phyloP scores from a whole-genome alignment of 257 asterid species.

The Gardenia jasminoides region DNA sequence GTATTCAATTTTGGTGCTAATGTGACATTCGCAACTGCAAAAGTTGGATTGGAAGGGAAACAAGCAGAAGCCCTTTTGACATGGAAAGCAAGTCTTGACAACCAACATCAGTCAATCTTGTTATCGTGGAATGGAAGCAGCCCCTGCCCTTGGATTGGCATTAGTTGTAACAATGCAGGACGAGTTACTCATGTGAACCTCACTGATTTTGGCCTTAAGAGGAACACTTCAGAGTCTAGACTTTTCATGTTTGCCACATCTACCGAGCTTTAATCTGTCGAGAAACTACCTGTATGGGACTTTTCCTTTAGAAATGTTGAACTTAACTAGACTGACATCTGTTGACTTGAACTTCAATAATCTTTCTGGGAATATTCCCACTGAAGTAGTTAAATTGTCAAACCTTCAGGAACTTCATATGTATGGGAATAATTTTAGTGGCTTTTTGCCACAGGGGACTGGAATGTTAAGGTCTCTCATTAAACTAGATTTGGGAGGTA shows the following conservation, averaged over 20 bases:
- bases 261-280: slow-evolving; percentile 3
- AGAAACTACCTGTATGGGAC: slow-evolving; percentile 28
- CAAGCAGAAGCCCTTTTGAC: slow-evolving; percentile 15
- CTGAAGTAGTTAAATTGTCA: slow-evolving; percentile 12
- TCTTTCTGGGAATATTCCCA: slow-evolving; percentile 5
- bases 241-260: slow-evolving; percentile 16
- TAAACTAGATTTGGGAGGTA: not conserved
- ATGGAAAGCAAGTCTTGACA: slow-evolving; percentile 30
- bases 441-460: slow-evolving; percentile 2
- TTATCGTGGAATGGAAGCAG: slow-evolving; percentile 16
- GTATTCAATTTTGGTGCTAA: too few relatives aligned
- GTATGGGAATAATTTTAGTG: not conserved
- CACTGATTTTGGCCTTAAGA: slow-evolving; percentile 6
- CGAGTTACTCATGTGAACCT: slow-evolving; percentile 15
- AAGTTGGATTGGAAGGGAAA: not conserved
- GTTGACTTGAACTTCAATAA: not conserved
- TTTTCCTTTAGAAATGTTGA: slow-evolving; percentile 15
- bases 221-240: slow-evolving; percentile 22
- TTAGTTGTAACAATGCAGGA: slow-evolving; percentile 14
- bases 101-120: slow-evolving; percentile 7
- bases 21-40: not conserved
- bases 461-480: slow-evolving; percentile 8
- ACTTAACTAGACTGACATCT: slow-evolving; percentile 2
- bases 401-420: slow-evolving; percentile 18
- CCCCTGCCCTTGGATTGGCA: slow-evolving; percentile 21